Evolutionary conservation across 2,329 filamentous ascomycete species (phyloP).

Genomic region (Colletotrichum tamarilloi): DNA sequence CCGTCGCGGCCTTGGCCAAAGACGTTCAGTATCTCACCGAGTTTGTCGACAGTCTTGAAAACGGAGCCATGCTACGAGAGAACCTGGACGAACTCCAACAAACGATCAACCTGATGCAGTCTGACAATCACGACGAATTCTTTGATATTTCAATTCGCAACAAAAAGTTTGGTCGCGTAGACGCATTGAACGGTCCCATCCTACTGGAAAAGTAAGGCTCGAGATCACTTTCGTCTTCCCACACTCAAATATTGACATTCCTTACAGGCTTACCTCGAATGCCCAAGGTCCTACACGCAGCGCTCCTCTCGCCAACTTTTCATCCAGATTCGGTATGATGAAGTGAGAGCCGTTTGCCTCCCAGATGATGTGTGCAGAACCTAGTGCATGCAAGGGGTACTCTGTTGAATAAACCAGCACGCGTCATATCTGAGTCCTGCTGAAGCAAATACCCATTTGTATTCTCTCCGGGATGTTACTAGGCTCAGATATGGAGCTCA

Average conservation of each 20-base stretch:
- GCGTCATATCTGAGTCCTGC: background rate
- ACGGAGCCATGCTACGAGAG: slow-evolving; percentile 84
- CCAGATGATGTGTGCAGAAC: background rate
- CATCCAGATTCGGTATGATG: slow-evolving; percentile 79
- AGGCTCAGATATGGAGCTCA: background rate
- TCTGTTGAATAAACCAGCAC: background rate
- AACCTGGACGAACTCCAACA: slow-evolving; percentile 94
- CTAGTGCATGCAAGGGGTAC: background rate
- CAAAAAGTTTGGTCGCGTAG: slow-evolving; percentile 93
- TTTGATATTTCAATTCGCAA: slow-evolving; percentile 92
- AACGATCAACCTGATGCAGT: slow-evolving; percentile 88
- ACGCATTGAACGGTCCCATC: slow-evolving; percentile 88
- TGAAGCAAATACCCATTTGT: slow-evolving; percentile 10
- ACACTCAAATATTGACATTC: slow-evolving; percentile 39
- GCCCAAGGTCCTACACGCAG: slow-evolving; percentile 68
- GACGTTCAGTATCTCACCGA: slow-evolving; percentile 86
- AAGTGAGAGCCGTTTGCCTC: slow-evolving; percentile 45
- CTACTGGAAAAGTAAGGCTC: slow-evolving; percentile 86
- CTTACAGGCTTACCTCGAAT: slow-evolving; percentile 70
- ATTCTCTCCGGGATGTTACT: slow-evolving; percentile 7
- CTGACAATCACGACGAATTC: slow-evolving; percentile 94
- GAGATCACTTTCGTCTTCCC: background rate
- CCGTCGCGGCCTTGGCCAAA: slow-evolving; percentile 81
- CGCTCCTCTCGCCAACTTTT: slow-evolving; percentile 77
- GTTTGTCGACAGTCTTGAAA: slow-evolving; percentile 89